Conservation (phyloP, 2,329 filamentous ascomycete genomes). For the Fusarium sp. region DNA sequence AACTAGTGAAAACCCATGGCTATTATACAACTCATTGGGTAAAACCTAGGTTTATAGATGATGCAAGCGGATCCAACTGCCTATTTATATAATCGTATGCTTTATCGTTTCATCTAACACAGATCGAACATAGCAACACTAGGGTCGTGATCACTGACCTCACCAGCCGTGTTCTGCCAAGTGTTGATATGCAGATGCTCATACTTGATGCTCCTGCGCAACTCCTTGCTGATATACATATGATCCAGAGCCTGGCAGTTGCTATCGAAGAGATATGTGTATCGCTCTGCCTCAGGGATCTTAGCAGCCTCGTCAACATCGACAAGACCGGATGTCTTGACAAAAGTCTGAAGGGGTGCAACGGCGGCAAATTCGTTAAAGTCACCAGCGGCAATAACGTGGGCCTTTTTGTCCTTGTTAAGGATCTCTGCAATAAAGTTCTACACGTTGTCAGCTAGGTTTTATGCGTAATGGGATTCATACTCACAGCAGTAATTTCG, state of each 20-base stretch:
- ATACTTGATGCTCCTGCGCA: constrained; percentile 58
- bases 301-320: constrained; percentile 70
- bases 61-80: constrained; percentile 1
- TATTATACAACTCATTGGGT: background rate
- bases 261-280: constrained; percentile 76
- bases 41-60: background rate
- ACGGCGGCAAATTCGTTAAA: constrained; percentile 78
- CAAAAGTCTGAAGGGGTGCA: constrained; percentile 65
- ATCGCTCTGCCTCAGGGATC: constrained; percentile 66
- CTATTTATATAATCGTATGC: constrained; percentile 5
- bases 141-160: constrained; percentile 75
- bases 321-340: constrained; percentile 60
- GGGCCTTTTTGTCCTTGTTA: constrained; percentile 62
- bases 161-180: constrained; percentile 66
- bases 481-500: constrained; percentile 64
- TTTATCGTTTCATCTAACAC: constrained; percentile 50
- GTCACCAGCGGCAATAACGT: constrained; percentile 71
- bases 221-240: constrained; percentile 68
- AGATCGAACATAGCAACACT: constrained; percentile 71
- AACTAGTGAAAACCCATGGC: constrained; percentile 1
- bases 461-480: background rate
- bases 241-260: constrained; percentile 77
- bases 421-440: constrained; percentile 68
- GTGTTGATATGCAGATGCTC: constrained; percentile 78
- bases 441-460: constrained; percentile 38